Conservation (phyloP, 176 grass and related monocot genomes). For the Raddia guianensis region DNA sequence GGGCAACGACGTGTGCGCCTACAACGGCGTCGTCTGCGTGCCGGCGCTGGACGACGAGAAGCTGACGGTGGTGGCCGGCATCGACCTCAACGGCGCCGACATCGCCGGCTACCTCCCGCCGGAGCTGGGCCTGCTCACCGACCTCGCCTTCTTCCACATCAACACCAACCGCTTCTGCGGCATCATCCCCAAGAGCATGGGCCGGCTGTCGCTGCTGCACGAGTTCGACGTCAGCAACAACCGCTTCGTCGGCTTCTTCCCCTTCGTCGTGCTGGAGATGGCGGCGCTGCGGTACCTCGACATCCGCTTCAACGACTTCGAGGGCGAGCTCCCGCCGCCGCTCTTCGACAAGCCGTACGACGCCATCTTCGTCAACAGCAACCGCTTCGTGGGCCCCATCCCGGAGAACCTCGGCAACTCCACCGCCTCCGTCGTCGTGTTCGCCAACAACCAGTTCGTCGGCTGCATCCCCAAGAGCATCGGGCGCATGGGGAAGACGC, state of each 20-base stretch:
- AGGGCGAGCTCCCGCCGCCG: constrained; percentile 45
- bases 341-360: constrained; percentile 54
- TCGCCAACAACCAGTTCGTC: constrained; percentile 46
- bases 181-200: constrained; percentile 53
- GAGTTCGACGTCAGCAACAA: constrained; percentile 63
- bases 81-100: constrained; percentile 56
- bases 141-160: constrained; percentile 62
- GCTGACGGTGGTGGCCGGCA: constrained; percentile 34
- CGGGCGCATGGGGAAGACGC: constrained; percentile 36
- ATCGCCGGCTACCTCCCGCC: constrained; percentile 52
- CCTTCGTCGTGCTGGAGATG: constrained; percentile 34
- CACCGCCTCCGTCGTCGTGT: constrained; percentile 47
- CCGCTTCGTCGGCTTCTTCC: constrained; percentile 55
- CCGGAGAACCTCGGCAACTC: constrained; percentile 53
- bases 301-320: constrained; percentile 56
- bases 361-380: constrained; percentile 57
- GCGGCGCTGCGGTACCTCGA: constrained; percentile 49
- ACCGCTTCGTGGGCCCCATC: constrained; percentile 41
- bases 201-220: constrained; percentile 28
- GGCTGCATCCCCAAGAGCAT: constrained; percentile 54
- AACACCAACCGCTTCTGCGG: constrained; percentile 64
- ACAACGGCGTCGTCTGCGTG: constrained; percentile 48
- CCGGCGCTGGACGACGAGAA: constrained; percentile 39
- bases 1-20: constrained; percentile 52
- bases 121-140: constrained; percentile 50